phyloP scores from a whole-genome alignment of 2,329 filamentous ascomycete species.

The Cordyceps cicadae region DNA sequence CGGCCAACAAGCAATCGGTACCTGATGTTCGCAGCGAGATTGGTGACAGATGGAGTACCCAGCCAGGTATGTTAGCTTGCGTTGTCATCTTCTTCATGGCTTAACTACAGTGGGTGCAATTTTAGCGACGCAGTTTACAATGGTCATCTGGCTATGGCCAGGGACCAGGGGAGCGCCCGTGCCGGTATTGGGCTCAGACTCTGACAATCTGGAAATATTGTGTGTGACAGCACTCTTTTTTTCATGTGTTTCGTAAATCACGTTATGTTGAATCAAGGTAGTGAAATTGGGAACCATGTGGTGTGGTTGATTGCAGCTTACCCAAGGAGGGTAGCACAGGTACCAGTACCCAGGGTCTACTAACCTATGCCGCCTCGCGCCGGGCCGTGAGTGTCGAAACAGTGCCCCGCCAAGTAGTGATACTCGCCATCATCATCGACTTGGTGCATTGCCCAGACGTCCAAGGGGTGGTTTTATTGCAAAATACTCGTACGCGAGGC shows the following conservation, averaged over 20 bases:
- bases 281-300: neutral
- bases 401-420: slow-evolving; percentile 3
- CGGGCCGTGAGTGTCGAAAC: neutral
- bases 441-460: neutral
- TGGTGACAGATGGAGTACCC: too few species aligned
- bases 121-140: neutral
- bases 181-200: neutral
- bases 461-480: too few species aligned
- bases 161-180: neutral
- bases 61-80: too few species aligned
- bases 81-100: neutral
- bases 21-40: neutral
- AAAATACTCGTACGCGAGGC: too few species aligned
- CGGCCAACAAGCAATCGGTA: neutral
- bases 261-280: too few species aligned
- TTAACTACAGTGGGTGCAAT: neutral
- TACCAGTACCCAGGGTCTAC: slow-evolving; percentile 6
- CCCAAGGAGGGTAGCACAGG: neutral
- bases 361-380: slow-evolving; percentile 7
- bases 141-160: neutral
- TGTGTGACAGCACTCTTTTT: neutral
- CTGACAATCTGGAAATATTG: neutral
- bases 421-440: neutral
- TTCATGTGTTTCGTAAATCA: neutral
- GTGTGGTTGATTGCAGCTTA: neutral